Evolutionary conservation across 306 rosid genomes (phyloP).

Genomic region (Vigna trinervia): DNA sequence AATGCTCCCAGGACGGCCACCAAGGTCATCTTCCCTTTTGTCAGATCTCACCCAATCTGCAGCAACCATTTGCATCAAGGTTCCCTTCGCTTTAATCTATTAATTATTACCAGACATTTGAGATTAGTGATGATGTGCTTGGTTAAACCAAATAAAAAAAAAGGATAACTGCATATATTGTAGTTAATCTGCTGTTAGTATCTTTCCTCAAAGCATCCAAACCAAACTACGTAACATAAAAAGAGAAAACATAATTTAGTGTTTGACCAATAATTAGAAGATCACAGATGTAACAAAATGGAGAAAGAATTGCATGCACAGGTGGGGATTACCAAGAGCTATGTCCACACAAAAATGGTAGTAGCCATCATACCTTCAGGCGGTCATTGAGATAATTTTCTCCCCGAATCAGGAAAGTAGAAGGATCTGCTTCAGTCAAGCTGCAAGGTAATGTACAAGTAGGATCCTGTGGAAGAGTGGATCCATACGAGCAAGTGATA

Average conservation of each 20-base stretch:
- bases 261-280: constrained; percentile 1
- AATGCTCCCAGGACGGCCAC: constrained; percentile 80
- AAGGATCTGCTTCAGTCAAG: constrained; percentile 83
- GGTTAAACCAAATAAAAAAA: constrained; percentile 29
- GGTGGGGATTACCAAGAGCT: constrained; percentile 7
- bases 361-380: constrained; percentile 64
- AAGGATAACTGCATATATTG: constrained; percentile 19
- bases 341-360: constrained; percentile 4
- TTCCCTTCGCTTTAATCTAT: constrained; percentile 83
- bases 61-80: constrained; percentile 91
- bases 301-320: constrained; percentile 18
- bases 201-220: constrained; percentile 33
- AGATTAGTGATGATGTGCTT: constrained; percentile 13
- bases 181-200: constrained; percentile 15
- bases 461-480: constrained; percentile 85
- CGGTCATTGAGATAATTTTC: constrained; percentile 72
- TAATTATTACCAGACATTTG: constrained; percentile 37
- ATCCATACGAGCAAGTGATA: constrained; percentile 65
- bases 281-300: constrained; percentile 11
- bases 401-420: constrained; percentile 89
- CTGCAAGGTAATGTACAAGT: constrained; percentile 75
- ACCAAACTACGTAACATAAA: constrained; percentile 16
- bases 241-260: constrained; percentile 27
- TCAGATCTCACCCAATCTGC: constrained; percentile 96
- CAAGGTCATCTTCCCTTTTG: constrained; percentile 88